Percentiles rank a stretch among this genome's conserved stretches.
These are phyloP conservation scores for Corymbia citriodora DNA, from an alignment of 441 rosid species.

Conservation along the genomic window DNA sequence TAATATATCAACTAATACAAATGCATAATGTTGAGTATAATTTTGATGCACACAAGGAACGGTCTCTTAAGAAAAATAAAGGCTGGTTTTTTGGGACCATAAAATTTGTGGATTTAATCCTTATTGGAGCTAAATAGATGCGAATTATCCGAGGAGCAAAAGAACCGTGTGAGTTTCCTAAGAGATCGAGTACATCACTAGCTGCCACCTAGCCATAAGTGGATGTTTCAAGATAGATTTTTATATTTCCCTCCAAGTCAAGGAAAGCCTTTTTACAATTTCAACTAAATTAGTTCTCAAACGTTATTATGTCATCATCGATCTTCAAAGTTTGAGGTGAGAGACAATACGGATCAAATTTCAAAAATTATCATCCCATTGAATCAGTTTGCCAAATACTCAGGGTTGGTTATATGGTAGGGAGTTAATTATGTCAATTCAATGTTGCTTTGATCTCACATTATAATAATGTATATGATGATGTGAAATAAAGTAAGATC, in stretches of 20 bases:
- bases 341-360: no score
- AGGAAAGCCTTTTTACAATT: not conserved
- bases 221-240: not conserved
- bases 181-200: not conserved
- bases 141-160: no score
- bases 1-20: no score
- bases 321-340: not conserved
- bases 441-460: not conserved
- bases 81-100: no score
- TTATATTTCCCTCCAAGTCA: no score
- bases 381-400: no score
- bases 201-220: no score
- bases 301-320: not conserved
- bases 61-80: not conserved
- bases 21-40: not conserved
- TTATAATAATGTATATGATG: no score
- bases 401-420: no score
- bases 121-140: not conserved
- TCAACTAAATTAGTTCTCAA: not conserved
- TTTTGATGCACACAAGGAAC: not conserved
- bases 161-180: not conserved
- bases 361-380: not conserved
- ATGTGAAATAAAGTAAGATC: no score
- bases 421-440: no score
- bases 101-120: not conserved